These are phyloP conservation scores for Phyllosticta citrichinensis DNA, from an alignment of 2,329 filamentous ascomycete genomes.

Conservation along the genomic window DNA sequence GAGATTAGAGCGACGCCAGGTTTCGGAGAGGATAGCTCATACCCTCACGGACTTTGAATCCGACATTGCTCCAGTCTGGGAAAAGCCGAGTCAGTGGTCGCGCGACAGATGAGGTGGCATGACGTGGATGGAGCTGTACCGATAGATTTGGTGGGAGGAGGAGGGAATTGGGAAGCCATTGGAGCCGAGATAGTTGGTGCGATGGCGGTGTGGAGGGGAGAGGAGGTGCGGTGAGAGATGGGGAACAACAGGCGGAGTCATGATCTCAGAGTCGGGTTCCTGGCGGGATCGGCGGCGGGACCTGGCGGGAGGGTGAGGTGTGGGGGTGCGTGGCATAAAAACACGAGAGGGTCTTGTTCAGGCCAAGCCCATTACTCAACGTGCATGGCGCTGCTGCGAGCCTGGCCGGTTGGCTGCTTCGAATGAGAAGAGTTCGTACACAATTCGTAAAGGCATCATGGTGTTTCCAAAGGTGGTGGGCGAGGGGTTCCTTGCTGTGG, in stretches of 20 bases:
- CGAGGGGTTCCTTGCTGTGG: neutral
- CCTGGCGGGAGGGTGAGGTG: slow-evolving; percentile 1
- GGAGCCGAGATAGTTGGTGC: neutral
- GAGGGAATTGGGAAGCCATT: slow-evolving; percentile 50
- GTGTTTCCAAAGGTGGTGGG: neutral
- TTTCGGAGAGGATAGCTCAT: slow-evolving; percentile 16
- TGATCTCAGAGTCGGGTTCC: slow-evolving; percentile 1
- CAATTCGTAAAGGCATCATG: neutral
- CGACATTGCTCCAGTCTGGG: slow-evolving; percentile 80
- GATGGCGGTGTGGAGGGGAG: neutral
- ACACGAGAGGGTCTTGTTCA: neutral
- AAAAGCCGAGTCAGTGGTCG: neutral
- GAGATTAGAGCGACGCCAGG: neutral
- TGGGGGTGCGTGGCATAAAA: neutral
- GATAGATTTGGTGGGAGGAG: slow-evolving; percentile 68
- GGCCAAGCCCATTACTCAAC: neutral
- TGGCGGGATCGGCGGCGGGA: slow-evolving; percentile 7
- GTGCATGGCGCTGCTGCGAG: neutral
- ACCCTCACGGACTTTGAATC: slow-evolving; percentile 89
- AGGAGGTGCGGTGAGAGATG: neutral
- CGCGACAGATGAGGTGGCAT: neutral
- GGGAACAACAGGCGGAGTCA: neutral
- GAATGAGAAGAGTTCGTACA: neutral
- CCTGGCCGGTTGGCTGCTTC: neutral
- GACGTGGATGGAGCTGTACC: slow-evolving; percentile 27